Evolutionary conservation across 176 grass and related monocot species (phyloP), one percentile per base, ranked within the genome.

Genomic region (Rhynchospora pubera): DNA sequence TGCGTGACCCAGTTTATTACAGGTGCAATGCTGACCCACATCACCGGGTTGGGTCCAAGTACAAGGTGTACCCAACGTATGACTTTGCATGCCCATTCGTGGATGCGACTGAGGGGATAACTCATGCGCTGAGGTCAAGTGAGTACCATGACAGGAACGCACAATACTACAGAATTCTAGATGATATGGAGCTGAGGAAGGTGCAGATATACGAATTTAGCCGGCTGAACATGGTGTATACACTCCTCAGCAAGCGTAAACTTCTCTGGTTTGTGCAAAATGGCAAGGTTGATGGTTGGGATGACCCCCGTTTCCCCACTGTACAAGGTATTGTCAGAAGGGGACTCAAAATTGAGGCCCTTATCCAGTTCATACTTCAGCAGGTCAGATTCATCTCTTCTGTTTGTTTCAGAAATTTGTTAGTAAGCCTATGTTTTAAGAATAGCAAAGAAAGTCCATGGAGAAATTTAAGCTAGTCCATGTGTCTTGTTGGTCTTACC

Each of bases 61-160:
- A 92, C 85, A 98, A 91, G 82, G 92, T 89, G 21, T 98, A 94
- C 76, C 95, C 95, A 63, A 94, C 88, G 3, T 98, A 97, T 87
- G 92, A 97, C 79, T 94, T 98, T 83, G 95, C 95, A 84, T 98
- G 95, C 63, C 95, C 95, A 22, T 98, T 93, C 82, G 95, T 94
- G 23, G 92, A 98, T 85, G 85, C 95, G 2, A 79, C 81, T 16
- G 92, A 98, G 77, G 95, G 92, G 2, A 26, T 82, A 82, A 91
- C 95, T 63, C 92, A 94, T 89, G 95, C 90, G 58, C 88, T 97
- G 42, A 87, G 92, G 24, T 94, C 88, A 80, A 97, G 94, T 78
- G 94, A 97, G 84, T 94, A 97, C 77, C 95, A 97, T 89, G 95
- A 97, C 67, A 84, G 92, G 21, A 97, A 94, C 5, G 88, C 90